Evolutionary conservation across 805 yeast genomes (phyloP).

Genomic region (Kregervanrija fluxuum): DNA sequence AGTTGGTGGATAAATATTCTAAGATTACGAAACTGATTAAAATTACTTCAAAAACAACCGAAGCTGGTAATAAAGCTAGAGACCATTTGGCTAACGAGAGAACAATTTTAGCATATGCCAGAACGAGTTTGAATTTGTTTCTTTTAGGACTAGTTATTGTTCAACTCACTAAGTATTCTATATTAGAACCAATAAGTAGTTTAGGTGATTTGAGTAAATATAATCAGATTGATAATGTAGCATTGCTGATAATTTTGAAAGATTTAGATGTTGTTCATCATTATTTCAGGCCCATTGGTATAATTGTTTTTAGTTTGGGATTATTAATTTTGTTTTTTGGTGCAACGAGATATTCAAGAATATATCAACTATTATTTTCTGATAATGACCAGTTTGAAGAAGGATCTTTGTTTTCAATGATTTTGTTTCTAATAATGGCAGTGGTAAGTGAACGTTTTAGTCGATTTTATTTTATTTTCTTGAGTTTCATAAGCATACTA

Average conservation of each 20-base stretch:
- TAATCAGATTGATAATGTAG: slow-evolving; percentile 1
- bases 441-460: too few species aligned
- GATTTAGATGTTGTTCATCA: slow-evolving; percentile 10
- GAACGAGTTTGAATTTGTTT: slow-evolving; percentile 46
- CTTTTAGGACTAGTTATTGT: slow-evolving; percentile 48
- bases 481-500: too few species aligned
- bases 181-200: slow-evolving; percentile 9
- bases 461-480: too few species aligned
- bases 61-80: slow-evolving; percentile 30
- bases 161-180: slow-evolving; percentile 39
- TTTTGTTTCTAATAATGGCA: slow-evolving; percentile 21
- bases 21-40: neutral
- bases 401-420: slow-evolving; percentile 35
- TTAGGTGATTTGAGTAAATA: neutral
- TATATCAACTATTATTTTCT: slow-evolving; percentile 25
- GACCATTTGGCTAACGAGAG: slow-evolving; percentile 60
- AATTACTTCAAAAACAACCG: slow-evolving; percentile 14
- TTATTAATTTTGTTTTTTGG: slow-evolving; percentile 39
- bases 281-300: slow-evolving; percentile 20
- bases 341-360: slow-evolving; percentile 35
- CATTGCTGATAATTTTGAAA: neutral
- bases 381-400: slow-evolving; percentile 15
- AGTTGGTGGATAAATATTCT: neutral
- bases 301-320: slow-evolving; percentile 34
- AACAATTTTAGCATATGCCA: slow-evolving; percentile 51